A percentile compares a stretch with the other conserved stretches of the same genome.
Conservation (phyloP, 495 filamentous ascomycete genomes). For the Thermochaetoides thermophila region DNA sequence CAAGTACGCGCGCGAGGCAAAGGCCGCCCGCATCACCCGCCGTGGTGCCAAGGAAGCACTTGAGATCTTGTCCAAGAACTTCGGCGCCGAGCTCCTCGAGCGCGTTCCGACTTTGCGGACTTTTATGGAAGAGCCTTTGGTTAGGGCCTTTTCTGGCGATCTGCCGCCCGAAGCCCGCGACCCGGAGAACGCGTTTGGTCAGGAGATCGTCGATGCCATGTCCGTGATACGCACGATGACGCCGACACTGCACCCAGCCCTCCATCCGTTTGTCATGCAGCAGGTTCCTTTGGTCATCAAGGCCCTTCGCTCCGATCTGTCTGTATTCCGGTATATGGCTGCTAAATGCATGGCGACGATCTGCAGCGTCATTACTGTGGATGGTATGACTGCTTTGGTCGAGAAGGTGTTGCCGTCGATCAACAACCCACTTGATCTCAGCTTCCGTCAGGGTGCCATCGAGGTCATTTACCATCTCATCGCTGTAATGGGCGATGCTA, state of each 20-base stretch:
- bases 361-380: slow-evolving; percentile 86
- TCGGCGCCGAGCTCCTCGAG: slow-evolving; percentile 59
- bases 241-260: slow-evolving; percentile 58
- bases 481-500: slow-evolving; percentile 92
- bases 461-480: slow-evolving; percentile 93
- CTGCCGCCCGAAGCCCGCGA: slow-evolving; percentile 55
- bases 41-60: slow-evolving; percentile 90
- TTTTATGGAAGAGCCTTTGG: slow-evolving; percentile 69
- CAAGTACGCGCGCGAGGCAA: slow-evolving; percentile 74
- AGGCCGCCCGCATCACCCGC: slow-evolving; percentile 71
- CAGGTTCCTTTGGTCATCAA: slow-evolving; percentile 79
- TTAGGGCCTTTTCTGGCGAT: slow-evolving; percentile 55
- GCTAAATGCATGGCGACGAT: slow-evolving; percentile 96
- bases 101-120: slow-evolving; percentile 65
- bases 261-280: slow-evolving; percentile 62
- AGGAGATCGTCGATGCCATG: slow-evolving; percentile 84
- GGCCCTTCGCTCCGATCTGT: slow-evolving; percentile 70
- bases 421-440: slow-evolving; percentile 72
- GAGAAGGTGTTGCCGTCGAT: slow-evolving; percentile 84
- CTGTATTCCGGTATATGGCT: slow-evolving; percentile 87
- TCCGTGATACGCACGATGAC: slow-evolving; percentile 83
- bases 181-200: slow-evolving; percentile 57
- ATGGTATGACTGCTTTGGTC: slow-evolving; percentile 90
- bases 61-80: slow-evolving; percentile 67
- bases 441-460: slow-evolving; percentile 79